Percentiles rank a stretch among this genome's conserved stretches.
Conservation (phyloP, 2,329 filamentous ascomycete genomes). For the Epichloe scottii region DNA sequence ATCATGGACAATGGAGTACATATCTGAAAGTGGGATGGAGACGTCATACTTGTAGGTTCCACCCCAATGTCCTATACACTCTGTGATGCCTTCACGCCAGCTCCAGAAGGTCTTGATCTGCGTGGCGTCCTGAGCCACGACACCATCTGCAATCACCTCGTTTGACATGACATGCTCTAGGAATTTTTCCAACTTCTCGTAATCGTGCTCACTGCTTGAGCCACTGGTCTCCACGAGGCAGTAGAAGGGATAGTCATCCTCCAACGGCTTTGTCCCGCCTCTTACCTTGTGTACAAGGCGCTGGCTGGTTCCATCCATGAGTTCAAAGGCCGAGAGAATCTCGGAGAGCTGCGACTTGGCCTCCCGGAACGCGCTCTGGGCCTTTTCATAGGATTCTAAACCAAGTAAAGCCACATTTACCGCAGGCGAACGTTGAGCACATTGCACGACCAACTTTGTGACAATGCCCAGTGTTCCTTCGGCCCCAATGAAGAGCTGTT, state of each 20-base stretch:
- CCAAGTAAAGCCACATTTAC: constrained; percentile 94
- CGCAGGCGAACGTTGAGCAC: constrained; percentile 74
- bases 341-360: constrained; percentile 86
- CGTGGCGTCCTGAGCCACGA: constrained; percentile 85
- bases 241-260: constrained; percentile 83
- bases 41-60: constrained; percentile 98
- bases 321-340: constrained; percentile 92
- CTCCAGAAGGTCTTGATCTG: constrained; percentile 77
- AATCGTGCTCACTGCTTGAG: constrained; percentile 87
- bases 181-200: constrained; percentile 79
- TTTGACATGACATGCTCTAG: constrained; percentile 84
- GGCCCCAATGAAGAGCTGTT: constrained; percentile 90
- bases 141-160: constrained; percentile 78
- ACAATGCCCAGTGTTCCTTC: constrained; percentile 94
- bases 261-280: constrained; percentile 70
- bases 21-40: constrained; percentile 76
- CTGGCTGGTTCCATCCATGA: constrained; percentile 86
- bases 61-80: constrained; percentile 78
- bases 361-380: constrained; percentile 72
- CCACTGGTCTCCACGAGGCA: constrained; percentile 94
- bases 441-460: constrained; percentile 79
- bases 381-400: constrained; percentile 79
- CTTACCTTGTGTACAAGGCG: constrained; percentile 63
- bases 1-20: constrained; percentile 86
- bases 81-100: constrained; percentile 87